Percentiles rank a stretch among this genome's conserved stretches.
phyloP scores from a whole-genome alignment of 83 land plant genomes.

The Isoetes engelmannii region DNA sequence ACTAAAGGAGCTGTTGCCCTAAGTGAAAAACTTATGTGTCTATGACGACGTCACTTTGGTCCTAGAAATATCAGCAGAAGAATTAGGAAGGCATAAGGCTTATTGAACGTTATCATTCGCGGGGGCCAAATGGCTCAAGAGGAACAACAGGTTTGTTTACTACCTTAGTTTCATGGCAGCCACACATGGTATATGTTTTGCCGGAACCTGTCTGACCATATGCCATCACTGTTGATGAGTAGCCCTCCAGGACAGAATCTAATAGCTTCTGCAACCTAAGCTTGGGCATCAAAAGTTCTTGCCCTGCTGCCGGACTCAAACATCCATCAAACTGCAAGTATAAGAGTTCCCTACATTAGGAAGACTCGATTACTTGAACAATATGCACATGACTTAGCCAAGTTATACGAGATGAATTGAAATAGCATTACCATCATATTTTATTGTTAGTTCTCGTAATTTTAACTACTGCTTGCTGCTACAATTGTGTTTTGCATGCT shows the following conservation, averaged over 20 bases:
- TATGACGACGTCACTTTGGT: constrained; percentile 4
- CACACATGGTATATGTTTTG: constrained; percentile 41
- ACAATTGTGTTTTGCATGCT: no score
- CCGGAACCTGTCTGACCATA: constrained; percentile 46
- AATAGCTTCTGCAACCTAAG: constrained; percentile 21
- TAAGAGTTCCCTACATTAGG: background rate
- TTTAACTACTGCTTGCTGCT: background rate
- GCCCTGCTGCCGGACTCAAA: constrained; percentile 27
- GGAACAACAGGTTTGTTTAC: background rate
- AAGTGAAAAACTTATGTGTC: no score
- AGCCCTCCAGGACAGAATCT: constrained; percentile 37
- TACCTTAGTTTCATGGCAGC: constrained; percentile 25
- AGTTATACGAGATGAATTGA: background rate
- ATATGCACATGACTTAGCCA: background rate
- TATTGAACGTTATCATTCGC: background rate
- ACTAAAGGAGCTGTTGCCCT: no score
- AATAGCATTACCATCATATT: background rate
- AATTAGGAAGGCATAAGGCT: background rate
- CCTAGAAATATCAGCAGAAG: background rate
- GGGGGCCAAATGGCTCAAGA: background rate
- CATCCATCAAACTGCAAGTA: constrained; percentile 39
- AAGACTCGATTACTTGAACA: background rate
- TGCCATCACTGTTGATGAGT: constrained; percentile 43
- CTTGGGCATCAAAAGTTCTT: constrained; percentile 29
- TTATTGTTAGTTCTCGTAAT: background rate